A percentile compares a stretch with the other conserved stretches of the same genome.
Evolutionary conservation across 129 eudicot species (phyloP).

Genomic region (Flaveria ramosissima): DNA sequence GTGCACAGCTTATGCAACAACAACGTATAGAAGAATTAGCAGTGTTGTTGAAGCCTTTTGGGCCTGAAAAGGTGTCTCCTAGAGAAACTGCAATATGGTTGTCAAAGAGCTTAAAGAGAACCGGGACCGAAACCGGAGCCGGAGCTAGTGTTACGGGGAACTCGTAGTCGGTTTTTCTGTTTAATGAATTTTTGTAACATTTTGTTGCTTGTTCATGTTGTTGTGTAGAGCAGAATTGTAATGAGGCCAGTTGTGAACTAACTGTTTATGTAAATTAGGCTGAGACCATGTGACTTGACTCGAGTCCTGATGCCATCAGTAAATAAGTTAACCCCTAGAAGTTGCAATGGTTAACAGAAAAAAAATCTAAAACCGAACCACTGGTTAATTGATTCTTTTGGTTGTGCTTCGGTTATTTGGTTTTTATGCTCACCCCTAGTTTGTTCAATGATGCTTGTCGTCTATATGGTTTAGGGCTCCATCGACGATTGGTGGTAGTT

Average conservation of each 20-base stretch:
- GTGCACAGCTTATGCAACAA: constrained; percentile 85
- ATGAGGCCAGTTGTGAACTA: constrained; percentile 9
- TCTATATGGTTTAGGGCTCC: too few relatives aligned
- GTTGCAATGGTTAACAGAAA: too few relatives aligned
- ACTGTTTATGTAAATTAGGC: constrained; percentile 6
- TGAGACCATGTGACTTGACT: background rate
- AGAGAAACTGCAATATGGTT: constrained; percentile 96
- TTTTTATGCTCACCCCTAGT: too few relatives aligned
- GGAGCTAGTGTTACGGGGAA: constrained; percentile 23
- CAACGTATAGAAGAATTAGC: constrained; percentile 78
- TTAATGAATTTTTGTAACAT: constrained; percentile 1
- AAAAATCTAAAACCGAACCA: too few relatives aligned
- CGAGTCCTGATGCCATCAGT: background rate
- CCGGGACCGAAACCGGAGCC: constrained; percentile 35
- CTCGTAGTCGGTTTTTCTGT: constrained; percentile 8
- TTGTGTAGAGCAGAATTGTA: background rate
- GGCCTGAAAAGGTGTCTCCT: constrained; percentile 84
- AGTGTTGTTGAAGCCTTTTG: constrained; percentile 84
- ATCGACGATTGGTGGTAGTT: too few relatives aligned
- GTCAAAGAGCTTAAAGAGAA: constrained; percentile 83
- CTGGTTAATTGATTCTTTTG: too few relatives aligned
- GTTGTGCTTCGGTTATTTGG: too few relatives aligned
- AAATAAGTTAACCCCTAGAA: too few relatives aligned
- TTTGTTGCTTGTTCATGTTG: constrained; percentile 12
- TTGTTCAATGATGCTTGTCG: too few relatives aligned